Conservation (phyloP, 331 rosid genomes). For the Rhamnella rubrinervis region DNA sequence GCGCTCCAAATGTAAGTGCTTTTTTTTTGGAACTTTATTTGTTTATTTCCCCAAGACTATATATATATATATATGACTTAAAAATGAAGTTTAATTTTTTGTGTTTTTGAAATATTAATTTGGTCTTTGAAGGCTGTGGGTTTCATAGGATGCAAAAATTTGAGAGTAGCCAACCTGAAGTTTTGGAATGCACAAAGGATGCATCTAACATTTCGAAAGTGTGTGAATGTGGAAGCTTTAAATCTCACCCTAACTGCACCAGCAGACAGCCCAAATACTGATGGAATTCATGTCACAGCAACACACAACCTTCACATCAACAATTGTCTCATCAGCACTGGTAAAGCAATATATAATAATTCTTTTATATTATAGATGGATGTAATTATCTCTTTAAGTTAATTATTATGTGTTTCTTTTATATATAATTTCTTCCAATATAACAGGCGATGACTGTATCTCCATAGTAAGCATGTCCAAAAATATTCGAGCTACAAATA, state of each 20-base stretch:
- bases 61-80: not conserved
- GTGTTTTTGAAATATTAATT: not conserved
- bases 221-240: slow-evolving; percentile 49
- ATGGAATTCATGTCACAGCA: slow-evolving; percentile 75
- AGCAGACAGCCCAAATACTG: slow-evolving; percentile 79
- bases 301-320: slow-evolving; percentile 51
- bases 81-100: not conserved
- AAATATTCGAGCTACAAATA: slow-evolving; percentile 51
- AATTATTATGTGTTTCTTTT: no score
- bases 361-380: no score
- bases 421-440: no score
- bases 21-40: not conserved
- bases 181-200: slow-evolving; percentile 70
- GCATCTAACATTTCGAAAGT: slow-evolving; percentile 57
- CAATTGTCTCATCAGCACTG: slow-evolving; percentile 61
- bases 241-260: slow-evolving; percentile 59
- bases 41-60: not conserved
- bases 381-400: no score
- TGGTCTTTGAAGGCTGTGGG: slow-evolving; percentile 60
- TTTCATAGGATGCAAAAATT: slow-evolving; percentile 51
- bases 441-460: slow-evolving; percentile 44
- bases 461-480: slow-evolving; percentile 81
- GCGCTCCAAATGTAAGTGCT: slow-evolving; percentile 68
- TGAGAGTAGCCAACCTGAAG: slow-evolving; percentile 47
- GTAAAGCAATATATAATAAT: slow-evolving; percentile 36